phyloP scores from a whole-genome alignment of 352 stramenopile genomes.

The Phytophthora boehmeriae region DNA sequence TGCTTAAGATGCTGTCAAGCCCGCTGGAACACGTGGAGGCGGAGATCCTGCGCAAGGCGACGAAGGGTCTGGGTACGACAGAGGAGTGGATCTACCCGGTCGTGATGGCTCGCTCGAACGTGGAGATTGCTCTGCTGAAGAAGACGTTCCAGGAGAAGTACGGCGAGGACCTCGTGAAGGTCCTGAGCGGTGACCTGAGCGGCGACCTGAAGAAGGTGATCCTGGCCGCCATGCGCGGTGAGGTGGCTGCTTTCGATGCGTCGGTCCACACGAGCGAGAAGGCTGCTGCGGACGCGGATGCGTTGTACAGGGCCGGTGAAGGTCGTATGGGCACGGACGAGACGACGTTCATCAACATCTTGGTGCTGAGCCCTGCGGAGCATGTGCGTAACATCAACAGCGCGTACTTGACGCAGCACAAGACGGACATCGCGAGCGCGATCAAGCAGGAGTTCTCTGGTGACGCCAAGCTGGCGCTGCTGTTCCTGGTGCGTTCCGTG shows the following conservation, averaged over 20 bases:
- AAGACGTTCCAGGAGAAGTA: slow-evolving; percentile 63
- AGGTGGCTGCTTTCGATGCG: slow-evolving; percentile 43
- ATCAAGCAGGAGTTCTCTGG: slow-evolving; percentile 59
- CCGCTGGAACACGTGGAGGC: slow-evolving; percentile 64
- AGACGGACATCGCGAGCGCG: slow-evolving; percentile 49
- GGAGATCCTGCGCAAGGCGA: slow-evolving; percentile 50
- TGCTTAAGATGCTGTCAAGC: slow-evolving; percentile 46
- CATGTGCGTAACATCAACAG: slow-evolving; percentile 58
- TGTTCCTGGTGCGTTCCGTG: slow-evolving; percentile 41
- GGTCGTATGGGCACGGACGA: slow-evolving; percentile 66
- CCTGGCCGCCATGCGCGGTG: slow-evolving; percentile 49
- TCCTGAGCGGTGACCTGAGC: slow-evolving; percentile 46
- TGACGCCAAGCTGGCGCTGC: slow-evolving; percentile 41
- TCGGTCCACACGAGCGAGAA: slow-evolving; percentile 56
- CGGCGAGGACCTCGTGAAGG: slow-evolving; percentile 48
- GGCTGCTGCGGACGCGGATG: slow-evolving; percentile 54
- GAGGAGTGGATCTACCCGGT: slow-evolving; percentile 60
- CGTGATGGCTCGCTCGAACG: slow-evolving; percentile 54
- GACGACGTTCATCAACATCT: slow-evolving; percentile 54
- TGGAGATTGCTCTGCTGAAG: slow-evolving; percentile 68
- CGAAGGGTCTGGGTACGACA: slow-evolving; percentile 37
- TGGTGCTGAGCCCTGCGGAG: slow-evolving; percentile 44
- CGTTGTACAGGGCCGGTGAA: slow-evolving; percentile 73
- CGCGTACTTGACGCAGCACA: slow-evolving; percentile 57
- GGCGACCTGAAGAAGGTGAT: slow-evolving; percentile 66